Base-by-base conservation (phyloP, 192 early-diverging fungal genomes). In the Coemansia sp. region DNA sequence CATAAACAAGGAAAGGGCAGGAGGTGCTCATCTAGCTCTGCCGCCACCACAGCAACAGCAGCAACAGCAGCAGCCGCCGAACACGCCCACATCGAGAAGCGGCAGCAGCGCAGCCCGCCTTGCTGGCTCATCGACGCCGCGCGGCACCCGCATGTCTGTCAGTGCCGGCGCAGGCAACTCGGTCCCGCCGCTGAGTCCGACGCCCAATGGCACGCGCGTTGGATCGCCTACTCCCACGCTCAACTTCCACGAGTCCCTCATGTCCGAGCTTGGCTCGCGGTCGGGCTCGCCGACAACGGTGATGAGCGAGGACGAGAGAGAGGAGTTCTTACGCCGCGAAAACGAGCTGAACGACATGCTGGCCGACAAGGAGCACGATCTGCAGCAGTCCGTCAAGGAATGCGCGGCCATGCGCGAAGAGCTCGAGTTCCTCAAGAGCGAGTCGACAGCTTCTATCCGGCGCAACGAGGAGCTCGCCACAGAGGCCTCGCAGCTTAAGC, bases 321-420 rank as follows among this genome's bases (percentile, higher is more conserved):
- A 98, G 48, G 96, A 95, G 55, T 98, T 98, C 68, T 68, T 98
- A 74, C 84, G 85, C 46, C 86, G 98, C 29, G 98, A 99, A 74
- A 96, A 95, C 73, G 98, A 99, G 70, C 84, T 98, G 60, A 89
- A 85, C 57, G 95, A 99, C 65, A 88, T 92, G 62, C 76, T 99
- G 49, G 86, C 94, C 6, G 93, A 98, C 53, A 95, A 93, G 67
- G 95, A 98, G 63, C 74, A 86, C 19, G 91, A 92, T 57, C 74
- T 98, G 61, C 82, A 87, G 49, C 69, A 81, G 22, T 62, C 83
- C 25, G 71, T 87, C 55, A 86, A 86, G 62, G 55, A 82, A 19
- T 63, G 88, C 39, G 81, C 84, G 19, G 55, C 76, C 6, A 74
- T 93, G 70, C 88, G 82, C 55, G 90, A 93, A 28, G 92, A 96